A percentile compares a stretch with the other conserved stretches of the same genome.
Conservation (phyloP, 805 yeast species). For the Danielia reshetovae region DNA sequence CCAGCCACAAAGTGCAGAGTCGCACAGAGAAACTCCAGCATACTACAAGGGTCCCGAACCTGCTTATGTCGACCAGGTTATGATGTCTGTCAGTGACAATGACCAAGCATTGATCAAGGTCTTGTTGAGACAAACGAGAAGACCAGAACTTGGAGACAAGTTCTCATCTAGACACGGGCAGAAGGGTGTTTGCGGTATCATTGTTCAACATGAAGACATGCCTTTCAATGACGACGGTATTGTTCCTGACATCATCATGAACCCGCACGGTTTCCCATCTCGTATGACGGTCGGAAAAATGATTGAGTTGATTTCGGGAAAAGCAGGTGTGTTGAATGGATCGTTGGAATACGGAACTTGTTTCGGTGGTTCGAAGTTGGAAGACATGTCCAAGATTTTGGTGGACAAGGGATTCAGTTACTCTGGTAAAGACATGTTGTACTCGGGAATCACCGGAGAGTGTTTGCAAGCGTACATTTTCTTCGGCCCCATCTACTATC, state of each 20-base stretch:
- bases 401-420: constrained; percentile 90
- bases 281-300: constrained; percentile 99
- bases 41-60: constrained; percentile 94
- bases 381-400: constrained; percentile 88
- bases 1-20: constrained; percentile 42
- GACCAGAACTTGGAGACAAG: constrained; percentile 97
- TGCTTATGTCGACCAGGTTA: constrained; percentile 91
- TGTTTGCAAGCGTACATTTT: constrained; percentile 95
- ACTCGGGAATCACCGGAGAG: constrained; percentile 97
- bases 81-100: constrained; percentile 93
- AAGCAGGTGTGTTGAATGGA: constrained; percentile 95
- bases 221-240: constrained; percentile 94
- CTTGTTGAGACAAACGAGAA: constrained; percentile 86
- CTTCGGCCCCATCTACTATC: constrained; percentile 98
- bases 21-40: constrained; percentile 86
- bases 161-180: constrained; percentile 93
- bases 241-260: constrained; percentile 94
- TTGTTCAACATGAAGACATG: constrained; percentile 93
- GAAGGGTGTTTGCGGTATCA: constrained; percentile 98
- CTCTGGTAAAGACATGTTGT: constrained; percentile 96
- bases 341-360: constrained; percentile 93
- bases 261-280: constrained; percentile 99
- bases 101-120: constrained; percentile 95
- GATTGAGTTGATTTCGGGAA: constrained; percentile 94
- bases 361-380: constrained; percentile 95